Percentiles rank a stretch among this genome's conserved stretches.
Conservation (phyloP, 257 asterid genomes). For the Eustoma russellianum region DNA sequence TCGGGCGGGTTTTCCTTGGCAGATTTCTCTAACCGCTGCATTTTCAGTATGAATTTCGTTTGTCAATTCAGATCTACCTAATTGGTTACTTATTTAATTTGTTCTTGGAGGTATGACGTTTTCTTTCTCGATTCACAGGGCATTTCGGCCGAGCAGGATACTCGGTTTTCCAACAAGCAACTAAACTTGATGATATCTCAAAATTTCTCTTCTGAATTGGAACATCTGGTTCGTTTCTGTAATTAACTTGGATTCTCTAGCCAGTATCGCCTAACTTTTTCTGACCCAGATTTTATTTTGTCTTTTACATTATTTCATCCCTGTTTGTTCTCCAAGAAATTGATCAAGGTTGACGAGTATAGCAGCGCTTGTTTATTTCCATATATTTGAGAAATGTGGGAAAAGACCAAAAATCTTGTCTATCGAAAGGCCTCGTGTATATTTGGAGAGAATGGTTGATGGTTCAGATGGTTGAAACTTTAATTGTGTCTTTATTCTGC, state of each 20-base stretch:
- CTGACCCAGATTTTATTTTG: not conserved
- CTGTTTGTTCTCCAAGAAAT: too few relatives aligned
- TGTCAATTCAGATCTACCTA: slow-evolving; percentile 2
- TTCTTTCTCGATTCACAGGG: slow-evolving; percentile 45
- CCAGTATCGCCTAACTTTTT: not conserved
- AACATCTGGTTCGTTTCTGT: slow-evolving; percentile 51
- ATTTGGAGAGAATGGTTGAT: too few relatives aligned
- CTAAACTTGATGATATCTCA: slow-evolving; percentile 87
- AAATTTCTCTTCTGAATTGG: slow-evolving; percentile 95
- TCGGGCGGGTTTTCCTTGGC: slow-evolving; percentile 96
- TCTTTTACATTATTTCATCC: too few relatives aligned
- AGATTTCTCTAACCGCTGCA: not conserved
- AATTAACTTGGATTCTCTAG: not conserved
- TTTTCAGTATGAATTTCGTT: not conserved
- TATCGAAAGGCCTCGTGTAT: too few relatives aligned
- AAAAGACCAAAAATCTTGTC: too few relatives aligned
- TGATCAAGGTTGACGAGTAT: too few relatives aligned
- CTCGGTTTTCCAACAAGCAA: slow-evolving; percentile 98
- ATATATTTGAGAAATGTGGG: too few relatives aligned
- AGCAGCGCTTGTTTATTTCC: too few relatives aligned
- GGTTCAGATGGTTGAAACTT: too few relatives aligned
- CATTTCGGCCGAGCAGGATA: slow-evolving; percentile 96
- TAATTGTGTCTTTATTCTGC: slow-evolving; percentile 4
- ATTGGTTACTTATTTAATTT: not conserved
- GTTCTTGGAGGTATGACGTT: not conserved